These are phyloP conservation scores for Pichia pseudocactophila DNA, from an alignment of 805 yeast genomes.

Conservation along the genomic window DNA sequence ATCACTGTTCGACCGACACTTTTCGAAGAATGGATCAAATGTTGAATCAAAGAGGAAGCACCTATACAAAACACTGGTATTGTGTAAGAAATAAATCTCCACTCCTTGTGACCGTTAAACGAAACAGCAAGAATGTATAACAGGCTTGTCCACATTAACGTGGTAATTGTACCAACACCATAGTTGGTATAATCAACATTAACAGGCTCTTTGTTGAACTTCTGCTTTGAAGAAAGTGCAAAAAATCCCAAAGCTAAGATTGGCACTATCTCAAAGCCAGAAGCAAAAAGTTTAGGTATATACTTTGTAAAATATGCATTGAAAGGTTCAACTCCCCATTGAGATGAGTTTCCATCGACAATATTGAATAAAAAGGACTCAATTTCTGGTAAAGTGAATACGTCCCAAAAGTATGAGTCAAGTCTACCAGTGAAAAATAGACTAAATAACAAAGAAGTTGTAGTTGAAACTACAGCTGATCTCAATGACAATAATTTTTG, in stretches of 20 bases:
- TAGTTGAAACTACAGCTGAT: constrained; percentile 27
- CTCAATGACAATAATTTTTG: constrained; percentile 16
- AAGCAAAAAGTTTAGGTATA: constrained; percentile 35
- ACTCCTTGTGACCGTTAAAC: constrained; percentile 84
- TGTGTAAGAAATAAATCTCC: constrained; percentile 78
- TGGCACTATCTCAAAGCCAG: constrained; percentile 5
- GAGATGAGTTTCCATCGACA: constrained; percentile 57
- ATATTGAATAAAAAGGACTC: constrained; percentile 68
- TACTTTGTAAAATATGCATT: constrained; percentile 54
- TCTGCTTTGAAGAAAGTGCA: not conserved
- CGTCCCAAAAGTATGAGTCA: constrained; percentile 66
- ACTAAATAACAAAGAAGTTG: constrained; percentile 40
- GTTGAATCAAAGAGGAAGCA: constrained; percentile 8
- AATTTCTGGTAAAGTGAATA: constrained; percentile 56
- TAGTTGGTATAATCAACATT: constrained; percentile 20
- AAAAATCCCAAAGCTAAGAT: constrained; percentile 1
- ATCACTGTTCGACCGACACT: constrained; percentile 12
- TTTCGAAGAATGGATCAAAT: not conserved
- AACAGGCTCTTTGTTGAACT: not conserved
- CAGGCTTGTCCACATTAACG: constrained; percentile 43
- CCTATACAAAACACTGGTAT: constrained; percentile 52
- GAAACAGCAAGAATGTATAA: constrained; percentile 59
- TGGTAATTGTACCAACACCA: constrained; percentile 29
- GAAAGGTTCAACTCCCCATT: constrained; percentile 84
- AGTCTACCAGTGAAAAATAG: constrained; percentile 37